A percentile compares a stretch with the other conserved stretches of the same genome.
Evolutionary conservation across 2,329 filamentous ascomycete genomes (phyloP).

Genomic region (Nothomitra cinnamomea): DNA sequence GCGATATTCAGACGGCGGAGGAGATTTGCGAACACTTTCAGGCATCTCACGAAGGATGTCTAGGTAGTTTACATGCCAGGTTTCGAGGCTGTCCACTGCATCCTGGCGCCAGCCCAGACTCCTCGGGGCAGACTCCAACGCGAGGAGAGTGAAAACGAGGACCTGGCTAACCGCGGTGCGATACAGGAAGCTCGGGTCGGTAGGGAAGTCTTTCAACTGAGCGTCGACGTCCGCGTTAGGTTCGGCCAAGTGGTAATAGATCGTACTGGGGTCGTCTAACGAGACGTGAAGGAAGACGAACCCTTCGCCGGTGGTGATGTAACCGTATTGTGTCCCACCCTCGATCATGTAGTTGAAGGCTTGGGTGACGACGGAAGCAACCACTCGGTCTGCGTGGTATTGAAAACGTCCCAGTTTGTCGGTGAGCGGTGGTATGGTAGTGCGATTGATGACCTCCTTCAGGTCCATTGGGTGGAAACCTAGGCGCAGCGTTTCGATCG

Average conservation of each 20-base stretch:
- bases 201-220: slow-evolving; percentile 11
- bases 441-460: slow-evolving; percentile 12
- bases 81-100: not conserved
- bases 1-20: not conserved
- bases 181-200: slow-evolving; percentile 16
- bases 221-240: slow-evolving; percentile 17
- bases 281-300: slow-evolving; percentile 26
- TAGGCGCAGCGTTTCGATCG: slow-evolving; percentile 7
- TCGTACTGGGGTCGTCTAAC: slow-evolving; percentile 15
- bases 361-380: slow-evolving; percentile 28
- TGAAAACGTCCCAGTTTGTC: not conserved
- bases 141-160: slow-evolving; percentile 17
- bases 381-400: slow-evolving; percentile 12
- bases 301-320: slow-evolving; percentile 26
- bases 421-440: slow-evolving; percentile 9
- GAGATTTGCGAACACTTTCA: not conserved
- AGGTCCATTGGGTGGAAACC: slow-evolving; percentile 11
- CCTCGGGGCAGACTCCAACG: slow-evolving; percentile 12
- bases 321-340: slow-evolving; percentile 26
- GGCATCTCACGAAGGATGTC: not conserved
- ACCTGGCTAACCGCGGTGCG: slow-evolving; percentile 18
- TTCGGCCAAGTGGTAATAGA: slow-evolving; percentile 19
- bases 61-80: not conserved
- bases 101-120: slow-evolving; percentile 14
- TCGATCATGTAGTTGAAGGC: slow-evolving; percentile 34